Percentiles rank a stretch among this genome's conserved stretches.
phyloP scores from a whole-genome alignment of 2,329 filamentous ascomycete species.

The Didymellaceae sp. region DNA sequence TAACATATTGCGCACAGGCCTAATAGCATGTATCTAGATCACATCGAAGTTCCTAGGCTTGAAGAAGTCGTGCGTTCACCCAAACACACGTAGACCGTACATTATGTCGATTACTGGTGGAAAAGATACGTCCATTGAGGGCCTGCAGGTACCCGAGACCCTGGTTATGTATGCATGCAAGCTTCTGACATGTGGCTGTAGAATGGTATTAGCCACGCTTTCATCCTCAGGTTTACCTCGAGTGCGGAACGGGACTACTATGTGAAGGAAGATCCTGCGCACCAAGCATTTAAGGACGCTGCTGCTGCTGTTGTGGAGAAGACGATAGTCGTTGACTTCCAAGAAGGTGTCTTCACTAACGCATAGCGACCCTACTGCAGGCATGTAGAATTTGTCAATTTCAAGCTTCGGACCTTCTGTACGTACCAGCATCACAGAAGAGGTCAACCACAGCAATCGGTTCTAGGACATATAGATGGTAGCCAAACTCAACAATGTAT shows the following conservation, averaged over 20 bases:
- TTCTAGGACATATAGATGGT: too few relatives aligned
- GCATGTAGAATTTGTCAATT: neutral
- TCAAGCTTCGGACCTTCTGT: too few relatives aligned
- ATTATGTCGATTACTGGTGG: slow-evolving; percentile 42
- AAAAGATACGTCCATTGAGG: slow-evolving; percentile 43
- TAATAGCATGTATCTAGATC: slow-evolving; percentile 29
- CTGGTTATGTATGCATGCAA: slow-evolving; percentile 46
- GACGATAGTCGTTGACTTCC: slow-evolving; percentile 51
- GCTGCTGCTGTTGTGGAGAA: slow-evolving; percentile 46
- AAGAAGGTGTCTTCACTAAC: slow-evolving; percentile 39
- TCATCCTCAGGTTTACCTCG: slow-evolving; percentile 52
- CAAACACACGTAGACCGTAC: slow-evolving; percentile 33
- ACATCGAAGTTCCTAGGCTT: slow-evolving; percentile 39
- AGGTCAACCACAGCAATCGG: too few relatives aligned
- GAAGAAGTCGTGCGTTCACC: slow-evolving; percentile 41
- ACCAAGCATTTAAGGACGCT: slow-evolving; percentile 49
- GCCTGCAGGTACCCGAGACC: slow-evolving; percentile 35
- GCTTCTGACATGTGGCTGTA: slow-evolving; percentile 52
- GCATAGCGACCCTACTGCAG: neutral
- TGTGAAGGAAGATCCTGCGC: slow-evolving; percentile 49
- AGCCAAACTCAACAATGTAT: too few relatives aligned
- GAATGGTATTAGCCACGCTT: slow-evolving; percentile 54
- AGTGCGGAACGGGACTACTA: slow-evolving; percentile 54
- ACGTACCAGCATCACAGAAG: too few relatives aligned
- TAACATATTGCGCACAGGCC: slow-evolving; percentile 8